Conservation (phyloP, 1,284 basidiomycete genomes). For the Rhizoctonia solani region DNA sequence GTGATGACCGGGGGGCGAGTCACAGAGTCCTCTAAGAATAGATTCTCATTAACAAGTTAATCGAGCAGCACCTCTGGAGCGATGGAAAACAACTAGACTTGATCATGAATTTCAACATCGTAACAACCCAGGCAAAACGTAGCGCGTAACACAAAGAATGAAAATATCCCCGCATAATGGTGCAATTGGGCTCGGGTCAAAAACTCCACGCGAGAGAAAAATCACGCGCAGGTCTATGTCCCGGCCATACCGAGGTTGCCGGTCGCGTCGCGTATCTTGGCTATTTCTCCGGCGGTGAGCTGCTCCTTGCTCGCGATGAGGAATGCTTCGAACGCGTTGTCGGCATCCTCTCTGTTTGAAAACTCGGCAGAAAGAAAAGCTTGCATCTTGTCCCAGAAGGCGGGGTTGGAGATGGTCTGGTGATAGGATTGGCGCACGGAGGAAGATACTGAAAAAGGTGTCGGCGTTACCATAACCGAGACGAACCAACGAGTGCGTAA, state of each 20-base stretch:
- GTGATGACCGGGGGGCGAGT: too few relatives aligned
- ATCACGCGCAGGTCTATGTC: constrained; percentile 52
- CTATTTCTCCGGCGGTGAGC: constrained; percentile 72
- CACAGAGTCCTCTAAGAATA: not conserved
- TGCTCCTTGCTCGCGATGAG: constrained; percentile 69
- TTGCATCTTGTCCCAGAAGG: constrained; percentile 74
- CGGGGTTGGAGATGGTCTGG: constrained; percentile 65
- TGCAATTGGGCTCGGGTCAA: constrained; percentile 9
- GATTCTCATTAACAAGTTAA: too few relatives aligned
- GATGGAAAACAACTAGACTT: not conserved
- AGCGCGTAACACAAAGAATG: not conserved
- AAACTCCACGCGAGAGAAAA: not conserved
- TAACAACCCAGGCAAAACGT: constrained; percentile 13
- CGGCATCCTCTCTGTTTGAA: constrained; percentile 52
- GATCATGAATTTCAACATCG: constrained; percentile 22
- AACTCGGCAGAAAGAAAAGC: constrained; percentile 61
- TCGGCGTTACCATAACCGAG: not conserved
- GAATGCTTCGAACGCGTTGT: constrained; percentile 73
- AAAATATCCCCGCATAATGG: constrained; percentile 22
- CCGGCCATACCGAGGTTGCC: constrained; percentile 80
- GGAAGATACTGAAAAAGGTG: constrained; percentile 19
- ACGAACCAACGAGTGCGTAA: not conserved
- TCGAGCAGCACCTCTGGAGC: too few relatives aligned
- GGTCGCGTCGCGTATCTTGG: constrained; percentile 74
- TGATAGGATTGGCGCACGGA: constrained; percentile 57